These are phyloP conservation scores for Porcisia deanei DNA, from an alignment of 208 protist species.

Conservation along the genomic window DNA sequence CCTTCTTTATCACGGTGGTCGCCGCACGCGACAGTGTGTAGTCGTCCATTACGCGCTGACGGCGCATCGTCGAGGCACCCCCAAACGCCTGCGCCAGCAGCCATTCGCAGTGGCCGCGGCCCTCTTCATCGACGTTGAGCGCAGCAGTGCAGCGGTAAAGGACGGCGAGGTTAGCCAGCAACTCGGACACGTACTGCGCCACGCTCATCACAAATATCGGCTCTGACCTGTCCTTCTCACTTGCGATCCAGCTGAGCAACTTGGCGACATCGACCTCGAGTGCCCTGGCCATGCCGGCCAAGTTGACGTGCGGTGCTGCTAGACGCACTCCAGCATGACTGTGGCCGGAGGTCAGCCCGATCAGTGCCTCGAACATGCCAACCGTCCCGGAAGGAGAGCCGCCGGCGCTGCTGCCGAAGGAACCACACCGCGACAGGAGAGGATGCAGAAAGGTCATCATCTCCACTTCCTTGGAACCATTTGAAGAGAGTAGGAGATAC, in stretches of 20 bases:
- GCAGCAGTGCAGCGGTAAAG: constrained; percentile 71
- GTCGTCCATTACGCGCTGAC: constrained; percentile 43
- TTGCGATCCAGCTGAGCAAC: constrained; percentile 41
- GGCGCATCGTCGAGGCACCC: constrained; percentile 44
- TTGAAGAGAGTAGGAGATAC: constrained; percentile 42
- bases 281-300: constrained; percentile 37
- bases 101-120: constrained; percentile 66
- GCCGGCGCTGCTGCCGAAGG: constrained; percentile 1
- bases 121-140: constrained; percentile 53
- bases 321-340: constrained; percentile 35
- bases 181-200: constrained; percentile 64
- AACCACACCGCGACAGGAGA: constrained; percentile 32
- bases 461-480: constrained; percentile 44
- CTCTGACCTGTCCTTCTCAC: constrained; percentile 29
- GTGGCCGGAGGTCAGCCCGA: constrained; percentile 28
- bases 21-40: constrained; percentile 29
- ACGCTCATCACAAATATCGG: constrained; percentile 41
- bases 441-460: constrained; percentile 45
- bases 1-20: constrained; percentile 27
- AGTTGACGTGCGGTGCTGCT: constrained; percentile 63
- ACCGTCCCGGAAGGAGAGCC: constrained; percentile 1
- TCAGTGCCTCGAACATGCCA: constrained; percentile 12
- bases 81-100: constrained; percentile 73
- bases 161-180: constrained; percentile 73
- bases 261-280: constrained; percentile 57